phyloP scores from a whole-genome alignment of 306 rosid genomes.

The Cicer judaicum region DNA sequence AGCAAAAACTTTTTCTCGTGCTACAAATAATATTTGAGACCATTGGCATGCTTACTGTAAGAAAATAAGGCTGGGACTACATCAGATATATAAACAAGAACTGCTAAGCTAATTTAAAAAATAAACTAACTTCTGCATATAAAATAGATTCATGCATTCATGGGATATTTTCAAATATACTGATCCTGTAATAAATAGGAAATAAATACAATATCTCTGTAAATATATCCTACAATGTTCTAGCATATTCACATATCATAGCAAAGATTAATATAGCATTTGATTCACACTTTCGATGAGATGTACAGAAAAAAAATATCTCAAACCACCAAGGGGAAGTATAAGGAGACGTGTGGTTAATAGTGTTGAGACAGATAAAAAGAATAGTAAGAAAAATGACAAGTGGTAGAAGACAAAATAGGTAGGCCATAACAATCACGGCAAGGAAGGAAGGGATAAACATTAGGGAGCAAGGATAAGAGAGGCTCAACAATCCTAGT shows the following conservation, averaged over 20 bases:
- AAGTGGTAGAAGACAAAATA: not conserved
- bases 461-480: conserved; percentile 12
- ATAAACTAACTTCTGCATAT: no score
- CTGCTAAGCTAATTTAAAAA: no score
- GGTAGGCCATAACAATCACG: not conserved
- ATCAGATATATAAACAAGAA: no score
- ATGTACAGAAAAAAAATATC: not conserved
- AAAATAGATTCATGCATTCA: no score
- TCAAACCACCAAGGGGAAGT: conserved; percentile 5
- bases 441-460: not conserved
- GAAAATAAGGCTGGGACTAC: no score
- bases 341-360: not conserved
- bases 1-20: conserved; percentile 6
- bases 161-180: no score
- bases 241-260: not conserved
- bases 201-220: no score
- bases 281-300: conserved; percentile 12
- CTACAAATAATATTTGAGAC: conserved; percentile 20
- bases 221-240: no score
- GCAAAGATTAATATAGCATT: conserved; percentile 28
- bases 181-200: no score
- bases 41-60: conserved; percentile 20
- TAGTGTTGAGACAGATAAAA: not conserved
- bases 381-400: not conserved
- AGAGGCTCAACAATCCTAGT: not conserved